Evolutionary conservation across 2,329 filamentous ascomycete species (phyloP), one percentile per base, ranked within the genome.

Genomic region (Exophiala calicioides): DNA sequence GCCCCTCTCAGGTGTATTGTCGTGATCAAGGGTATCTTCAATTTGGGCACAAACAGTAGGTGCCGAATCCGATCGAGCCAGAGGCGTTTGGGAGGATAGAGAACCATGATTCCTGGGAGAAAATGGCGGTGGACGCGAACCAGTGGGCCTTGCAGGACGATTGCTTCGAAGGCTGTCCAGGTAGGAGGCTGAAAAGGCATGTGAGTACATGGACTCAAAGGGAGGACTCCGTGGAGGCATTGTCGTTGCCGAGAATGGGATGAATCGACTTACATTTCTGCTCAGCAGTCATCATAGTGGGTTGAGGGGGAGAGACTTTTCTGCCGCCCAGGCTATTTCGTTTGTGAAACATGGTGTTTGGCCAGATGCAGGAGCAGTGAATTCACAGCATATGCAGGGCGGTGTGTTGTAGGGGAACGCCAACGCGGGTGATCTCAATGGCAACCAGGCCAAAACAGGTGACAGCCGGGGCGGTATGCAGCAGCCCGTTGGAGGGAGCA

Each of bases 101-200:
- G 47, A 44, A 29, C 19, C 47, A 31, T 48, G 44, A 12, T 38
- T 44, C 31, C 47, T 42, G 21, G 54, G 30, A 9, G 45, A 23
- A 29, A 57, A 68, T 8, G 80, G 81, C 34, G 77, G 70, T 32
- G 81, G 81, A 44, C 81, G 70, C 34, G 81, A 81, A 48, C 81
- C 81, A 39, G 72, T 78, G 4, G 81, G 81, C 52, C 81, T 74
- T 5, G 73, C 65, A 42, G 75, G 74, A 44, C 76, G 75, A 60
- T 78, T 80, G 46, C 69, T 72, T 56, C 81, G 77, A 19, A 84
- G 73, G 51, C 81, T 78, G 53, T 76, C 74, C 35, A 84, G 69
- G 62, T 82, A 84, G 47, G 67, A 74, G 48, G 76, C 80, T 84
- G 63, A 55, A 53, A 44, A 45, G 16, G 32, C 26, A 23, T 47